Percentiles rank a stretch among this genome's conserved stretches.
Conservation (phyloP, 371 early-diverging fungal genomes). For the Mortierella sp. region DNA sequence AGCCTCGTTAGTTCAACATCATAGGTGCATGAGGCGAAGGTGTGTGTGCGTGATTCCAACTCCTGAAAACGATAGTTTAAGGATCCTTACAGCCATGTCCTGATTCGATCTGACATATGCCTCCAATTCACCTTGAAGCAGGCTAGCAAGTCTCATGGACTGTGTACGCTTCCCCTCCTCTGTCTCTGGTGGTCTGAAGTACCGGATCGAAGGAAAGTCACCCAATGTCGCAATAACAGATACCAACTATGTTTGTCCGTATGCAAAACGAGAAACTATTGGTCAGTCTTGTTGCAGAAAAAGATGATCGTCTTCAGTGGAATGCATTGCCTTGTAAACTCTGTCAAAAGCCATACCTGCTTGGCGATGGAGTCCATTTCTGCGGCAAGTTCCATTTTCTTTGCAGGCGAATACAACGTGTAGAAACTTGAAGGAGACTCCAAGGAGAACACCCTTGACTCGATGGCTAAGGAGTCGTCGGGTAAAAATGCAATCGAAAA, state of each 20-base stretch:
- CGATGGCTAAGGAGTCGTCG: slow-evolving; percentile 69
- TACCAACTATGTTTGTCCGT: slow-evolving; percentile 60
- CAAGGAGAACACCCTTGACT: slow-evolving; percentile 85
- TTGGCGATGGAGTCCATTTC: slow-evolving; percentile 78
- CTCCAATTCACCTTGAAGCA: slow-evolving; percentile 82
- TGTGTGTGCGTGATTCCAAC: no score
- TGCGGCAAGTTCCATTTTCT: slow-evolving; percentile 62
- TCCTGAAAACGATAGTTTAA: no score
- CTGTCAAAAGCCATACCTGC: slow-evolving; percentile 60
- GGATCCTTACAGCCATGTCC: slow-evolving; percentile 67
- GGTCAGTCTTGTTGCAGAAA: neutral
- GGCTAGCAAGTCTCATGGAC: slow-evolving; percentile 72
- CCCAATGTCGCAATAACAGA: slow-evolving; percentile 84
- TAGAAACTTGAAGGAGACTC: slow-evolving; percentile 78
- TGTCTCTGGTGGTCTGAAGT: slow-evolving; percentile 80
- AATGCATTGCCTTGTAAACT: neutral
- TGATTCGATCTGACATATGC: slow-evolving; percentile 67
- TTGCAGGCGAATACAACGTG: slow-evolving; percentile 67
- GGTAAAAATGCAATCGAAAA: neutral
- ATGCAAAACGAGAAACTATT: neutral
- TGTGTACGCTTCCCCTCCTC: slow-evolving; percentile 75
- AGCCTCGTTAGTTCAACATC: neutral
- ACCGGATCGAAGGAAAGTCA: slow-evolving; percentile 90
- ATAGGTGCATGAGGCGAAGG: neutral
- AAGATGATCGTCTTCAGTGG: no score